Conservation (phyloP, 306 rosid species). For the Neltuma alba region DNA sequence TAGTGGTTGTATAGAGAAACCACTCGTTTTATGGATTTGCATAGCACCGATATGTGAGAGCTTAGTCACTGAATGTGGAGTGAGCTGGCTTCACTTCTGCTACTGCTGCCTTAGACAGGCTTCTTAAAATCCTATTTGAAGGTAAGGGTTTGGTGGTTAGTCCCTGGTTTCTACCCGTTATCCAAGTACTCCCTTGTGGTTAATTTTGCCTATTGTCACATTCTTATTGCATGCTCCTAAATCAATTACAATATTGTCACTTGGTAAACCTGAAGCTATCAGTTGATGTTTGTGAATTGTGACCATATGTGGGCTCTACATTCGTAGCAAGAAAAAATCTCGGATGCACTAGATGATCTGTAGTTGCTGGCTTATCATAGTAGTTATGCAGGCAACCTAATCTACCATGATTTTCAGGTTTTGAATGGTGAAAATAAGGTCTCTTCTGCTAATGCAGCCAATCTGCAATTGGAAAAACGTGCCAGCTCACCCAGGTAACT, state of each 20-base stretch:
- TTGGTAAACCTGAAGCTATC: not conserved
- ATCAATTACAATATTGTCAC: not conserved
- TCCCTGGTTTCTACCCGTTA: slow-evolving; percentile 91
- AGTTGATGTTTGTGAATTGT: slow-evolving; percentile 34
- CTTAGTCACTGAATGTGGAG: slow-evolving; percentile 69
- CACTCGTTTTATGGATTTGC: slow-evolving; percentile 67
- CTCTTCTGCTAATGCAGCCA: slow-evolving; percentile 41
- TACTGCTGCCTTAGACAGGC: slow-evolving; percentile 75
- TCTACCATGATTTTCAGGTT: slow-evolving; percentile 62
- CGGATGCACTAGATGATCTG: slow-evolving; percentile 24
- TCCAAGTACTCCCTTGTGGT: slow-evolving; percentile 92
- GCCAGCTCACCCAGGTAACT: slow-evolving; percentile 48
- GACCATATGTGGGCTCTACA: not conserved
- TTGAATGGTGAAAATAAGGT: slow-evolving; percentile 55
- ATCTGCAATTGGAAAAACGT: slow-evolving; percentile 59
- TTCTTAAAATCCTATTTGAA: slow-evolving; percentile 54
- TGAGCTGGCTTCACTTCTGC: slow-evolving; percentile 52
- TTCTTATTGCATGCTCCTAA: slow-evolving; percentile 31
- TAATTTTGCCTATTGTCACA: slow-evolving; percentile 29
- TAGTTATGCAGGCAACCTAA: slow-evolving; percentile 15
- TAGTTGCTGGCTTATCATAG: slow-evolving; percentile 17
- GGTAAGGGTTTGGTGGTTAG: slow-evolving; percentile 89
- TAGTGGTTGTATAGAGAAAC: slow-evolving; percentile 55
- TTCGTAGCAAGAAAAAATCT: not conserved
- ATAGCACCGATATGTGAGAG: slow-evolving; percentile 63